A percentile compares a stretch with the other conserved stretches of the same genome.
Evolutionary conservation across 371 early-diverging fungal species (phyloP).

Genomic region (Nosema muscidifuracis): DNA sequence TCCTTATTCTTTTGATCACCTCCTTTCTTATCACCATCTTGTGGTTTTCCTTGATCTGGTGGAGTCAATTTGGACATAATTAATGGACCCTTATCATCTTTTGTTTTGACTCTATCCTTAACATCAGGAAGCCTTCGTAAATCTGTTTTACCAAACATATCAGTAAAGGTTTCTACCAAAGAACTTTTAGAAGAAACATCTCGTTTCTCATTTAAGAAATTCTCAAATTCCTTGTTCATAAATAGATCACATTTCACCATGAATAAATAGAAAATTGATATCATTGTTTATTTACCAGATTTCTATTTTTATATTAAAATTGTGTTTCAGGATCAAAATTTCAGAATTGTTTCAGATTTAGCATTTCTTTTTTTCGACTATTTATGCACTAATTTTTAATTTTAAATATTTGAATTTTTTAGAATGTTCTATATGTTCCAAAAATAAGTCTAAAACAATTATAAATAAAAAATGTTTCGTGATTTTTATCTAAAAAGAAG

Average conservation of each 20-base stretch:
- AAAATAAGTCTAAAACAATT: no score
- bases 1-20: no score
- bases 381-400: no score
- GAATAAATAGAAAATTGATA: neutral
- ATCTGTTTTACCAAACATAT: neutral
- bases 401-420: no score
- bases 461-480: no score
- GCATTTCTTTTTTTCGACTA: neutral
- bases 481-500: no score
- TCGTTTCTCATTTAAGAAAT: neutral
- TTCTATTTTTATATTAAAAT: neutral
- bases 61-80: neutral
- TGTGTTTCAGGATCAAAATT: neutral
- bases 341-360: neutral
- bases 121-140: neutral
- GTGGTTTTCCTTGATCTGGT: no score
- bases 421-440: no score
- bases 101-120: neutral
- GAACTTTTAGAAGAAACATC: no score
- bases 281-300: neutral
- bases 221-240: constrained; percentile 2
- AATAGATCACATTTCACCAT: neutral
- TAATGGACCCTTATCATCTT: neutral
- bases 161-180: neutral
- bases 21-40: no score